Evolutionary conservation across 345 rosid genomes (phyloP).

Genomic region (Linum tenue): DNA sequence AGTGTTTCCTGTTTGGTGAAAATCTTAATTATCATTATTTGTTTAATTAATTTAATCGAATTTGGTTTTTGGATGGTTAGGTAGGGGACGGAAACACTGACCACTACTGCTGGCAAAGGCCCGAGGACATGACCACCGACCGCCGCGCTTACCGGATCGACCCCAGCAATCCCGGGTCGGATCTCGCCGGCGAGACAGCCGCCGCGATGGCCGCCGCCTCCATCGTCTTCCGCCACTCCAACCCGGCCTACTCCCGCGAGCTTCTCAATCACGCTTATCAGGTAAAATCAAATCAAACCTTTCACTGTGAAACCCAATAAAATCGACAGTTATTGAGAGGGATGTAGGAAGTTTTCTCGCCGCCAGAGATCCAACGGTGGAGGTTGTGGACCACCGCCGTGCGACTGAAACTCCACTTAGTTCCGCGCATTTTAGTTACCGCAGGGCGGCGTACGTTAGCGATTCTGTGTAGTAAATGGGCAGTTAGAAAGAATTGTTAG

Average conservation of each 20-base stretch:
- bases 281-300: slow-evolving; percentile 26
- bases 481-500: slow-evolving; percentile 2
- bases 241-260: slow-evolving; percentile 62
- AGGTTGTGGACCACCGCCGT: not conserved
- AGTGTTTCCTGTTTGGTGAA: not conserved
- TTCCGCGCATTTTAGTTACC: slow-evolving; percentile 7
- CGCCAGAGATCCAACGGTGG: not conserved
- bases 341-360: not conserved
- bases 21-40: not conserved
- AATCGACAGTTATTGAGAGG: not conserved
- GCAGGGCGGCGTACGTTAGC: slow-evolving; percentile 4
- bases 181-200: slow-evolving; percentile 95
- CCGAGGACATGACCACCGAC: slow-evolving; percentile 98
- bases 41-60: not conserved
- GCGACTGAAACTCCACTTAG: not conserved
- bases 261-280: slow-evolving; percentile 81
- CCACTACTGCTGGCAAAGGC: slow-evolving; percentile 99
- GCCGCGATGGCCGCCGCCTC: slow-evolving; percentile 99
- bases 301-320: not conserved
- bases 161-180: slow-evolving; percentile 93
- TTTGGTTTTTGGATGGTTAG: slow-evolving; percentile 23
- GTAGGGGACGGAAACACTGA: slow-evolving; percentile 97
- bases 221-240: slow-evolving; percentile 64
- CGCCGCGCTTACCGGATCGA: slow-evolving; percentile 82
- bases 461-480: slow-evolving; percentile 6